Evolutionary conservation across 768 basidiomycete species (phyloP).

Genomic region (Psilocybe sp.): DNA sequence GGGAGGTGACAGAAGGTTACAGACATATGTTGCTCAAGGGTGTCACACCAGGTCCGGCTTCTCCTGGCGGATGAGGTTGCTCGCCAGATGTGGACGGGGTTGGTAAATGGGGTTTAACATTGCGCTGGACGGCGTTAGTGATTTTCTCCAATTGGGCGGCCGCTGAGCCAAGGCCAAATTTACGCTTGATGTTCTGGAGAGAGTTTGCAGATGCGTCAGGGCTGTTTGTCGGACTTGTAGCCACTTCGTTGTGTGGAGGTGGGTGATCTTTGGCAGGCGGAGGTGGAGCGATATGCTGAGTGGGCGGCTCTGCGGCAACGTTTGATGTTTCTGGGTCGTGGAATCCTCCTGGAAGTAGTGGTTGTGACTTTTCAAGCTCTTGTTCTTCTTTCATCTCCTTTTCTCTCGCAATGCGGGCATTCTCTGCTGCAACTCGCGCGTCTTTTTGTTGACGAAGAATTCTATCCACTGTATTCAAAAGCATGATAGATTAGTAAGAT

Average conservation of each 20-base stretch:
- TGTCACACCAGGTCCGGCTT: slow-evolving; percentile 9
- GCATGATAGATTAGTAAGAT: slow-evolving; percentile 1
- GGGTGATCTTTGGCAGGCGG: not conserved
- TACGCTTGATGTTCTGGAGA: slow-evolving; percentile 28
- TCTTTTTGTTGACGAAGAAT: slow-evolving; percentile 84
- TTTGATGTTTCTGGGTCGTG: not conserved
- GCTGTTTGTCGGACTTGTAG: not conserved
- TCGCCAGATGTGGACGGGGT: not conserved
- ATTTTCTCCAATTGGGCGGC: not conserved
- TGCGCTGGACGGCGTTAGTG: not conserved
- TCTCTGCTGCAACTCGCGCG: slow-evolving; percentile 55
- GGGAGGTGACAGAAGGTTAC: slow-evolving; percentile 19
- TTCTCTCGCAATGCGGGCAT: slow-evolving; percentile 28
- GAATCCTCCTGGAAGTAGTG: slow-evolving; percentile 1
- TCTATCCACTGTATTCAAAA: slow-evolving; percentile 65
- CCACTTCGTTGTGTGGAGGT: not conserved
- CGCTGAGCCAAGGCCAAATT: slow-evolving; percentile 14
- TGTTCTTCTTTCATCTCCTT: slow-evolving; percentile 26
- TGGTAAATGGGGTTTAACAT: not conserved
- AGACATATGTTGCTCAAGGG: slow-evolving; percentile 39
- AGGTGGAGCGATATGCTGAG: not conserved
- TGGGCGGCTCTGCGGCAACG: too few species aligned
- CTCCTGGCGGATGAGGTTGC: not conserved
- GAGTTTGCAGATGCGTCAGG: not conserved
- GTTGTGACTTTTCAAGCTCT: slow-evolving; percentile 18